Evolutionary conservation across 2,329 filamentous ascomycete genomes (phyloP), one percentile per base, ranked within the genome.

Genomic region (Ustilaginoidea virens): DNA sequence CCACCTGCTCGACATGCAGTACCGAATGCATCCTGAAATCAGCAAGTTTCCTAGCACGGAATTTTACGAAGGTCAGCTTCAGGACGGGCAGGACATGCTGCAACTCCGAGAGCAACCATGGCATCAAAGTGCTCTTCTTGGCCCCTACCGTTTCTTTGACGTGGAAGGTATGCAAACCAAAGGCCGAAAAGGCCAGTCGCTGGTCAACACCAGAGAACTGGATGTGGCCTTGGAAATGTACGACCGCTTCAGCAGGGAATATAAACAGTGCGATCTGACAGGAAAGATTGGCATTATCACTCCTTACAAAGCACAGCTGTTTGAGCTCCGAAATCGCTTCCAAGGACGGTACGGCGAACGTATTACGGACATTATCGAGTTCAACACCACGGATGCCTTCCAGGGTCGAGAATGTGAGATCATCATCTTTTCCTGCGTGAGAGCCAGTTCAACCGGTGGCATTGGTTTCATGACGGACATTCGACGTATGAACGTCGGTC

Each of bases 401-500:
- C 85, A 98, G 52, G 90, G 90, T 37, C 75, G 92, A 40, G 90
- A 98, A 54, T 90, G 85, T 45, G 90, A 98, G 48, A 78, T 98
- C 37, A 96, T 98, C 52, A 96, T 98, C 38, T 98, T 98, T 60
- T 96, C 90, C 23, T 98, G 92, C 52, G 90, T 98, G 36, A 77
- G 90, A 58, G 87, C 90, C 14, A 87, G 80, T 17, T 72, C 81
- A n/a, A 80, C 78, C 6, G 80, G 80, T n/a, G 85, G 87, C 44
- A 93, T 98, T 46, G 90, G 90, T 65, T 98, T 98, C 71, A 78
- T 98, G 69, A 80, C 82, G 31, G 90, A 98, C 51, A 93, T 98
- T 47, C 75, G 90, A 34, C 87, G 90, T 65, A 96, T 98, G 92
- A 98, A 98, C 53, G 90, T 98, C 45, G 90, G 90, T 58, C 64